Conservation (phyloP, 2,329 filamentous ascomycete species). For the Fusarium globosum region DNA sequence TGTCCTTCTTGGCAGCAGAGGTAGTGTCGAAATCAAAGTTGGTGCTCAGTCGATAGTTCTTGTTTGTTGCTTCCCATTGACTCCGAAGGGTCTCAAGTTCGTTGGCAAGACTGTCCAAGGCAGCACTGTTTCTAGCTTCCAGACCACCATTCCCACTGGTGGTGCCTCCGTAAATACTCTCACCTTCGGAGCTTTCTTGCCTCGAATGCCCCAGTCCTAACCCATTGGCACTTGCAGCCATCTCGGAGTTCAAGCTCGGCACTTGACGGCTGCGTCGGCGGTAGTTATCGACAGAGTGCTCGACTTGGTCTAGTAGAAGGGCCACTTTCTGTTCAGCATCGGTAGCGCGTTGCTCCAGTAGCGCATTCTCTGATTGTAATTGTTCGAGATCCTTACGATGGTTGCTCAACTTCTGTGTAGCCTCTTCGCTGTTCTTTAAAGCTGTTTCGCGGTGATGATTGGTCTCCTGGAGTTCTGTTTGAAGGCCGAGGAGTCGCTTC, state of each 20-base stretch:
- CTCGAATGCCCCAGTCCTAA: constrained; percentile 57
- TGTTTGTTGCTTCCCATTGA: constrained; percentile 96
- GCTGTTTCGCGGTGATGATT: constrained; percentile 76
- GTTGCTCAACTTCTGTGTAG: constrained; percentile 66
- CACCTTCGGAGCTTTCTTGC: constrained; percentile 68
- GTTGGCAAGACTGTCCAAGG: constrained; percentile 89
- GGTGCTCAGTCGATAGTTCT: constrained; percentile 91
- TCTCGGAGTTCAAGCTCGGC: constrained; percentile 63
- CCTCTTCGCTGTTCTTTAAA: constrained; percentile 64
- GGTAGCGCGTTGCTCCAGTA: constrained; percentile 83
- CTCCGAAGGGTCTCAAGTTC: constrained; percentile 90
- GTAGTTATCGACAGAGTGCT: constrained; percentile 93
- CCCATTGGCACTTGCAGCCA: constrained; percentile 50
- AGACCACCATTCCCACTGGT: constrained; percentile 36
- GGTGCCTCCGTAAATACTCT: constrained; percentile 71
- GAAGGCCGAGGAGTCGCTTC: constrained; percentile 73
- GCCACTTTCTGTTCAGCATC: constrained; percentile 96
- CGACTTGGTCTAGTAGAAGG: constrained; percentile 92
- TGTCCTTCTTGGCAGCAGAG: constrained; percentile 54
- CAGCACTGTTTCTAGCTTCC: constrained; percentile 69
- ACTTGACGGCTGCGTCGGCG: constrained; percentile 77
- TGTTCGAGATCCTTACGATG: constrained; percentile 79
- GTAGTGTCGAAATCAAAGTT: constrained; percentile 84
- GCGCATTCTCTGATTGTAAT: constrained; percentile 82
- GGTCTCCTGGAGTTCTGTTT: constrained; percentile 73